phyloP scores from a whole-genome alignment of 441 rosid genomes.

The Pelargonium fulgidum region DNA sequence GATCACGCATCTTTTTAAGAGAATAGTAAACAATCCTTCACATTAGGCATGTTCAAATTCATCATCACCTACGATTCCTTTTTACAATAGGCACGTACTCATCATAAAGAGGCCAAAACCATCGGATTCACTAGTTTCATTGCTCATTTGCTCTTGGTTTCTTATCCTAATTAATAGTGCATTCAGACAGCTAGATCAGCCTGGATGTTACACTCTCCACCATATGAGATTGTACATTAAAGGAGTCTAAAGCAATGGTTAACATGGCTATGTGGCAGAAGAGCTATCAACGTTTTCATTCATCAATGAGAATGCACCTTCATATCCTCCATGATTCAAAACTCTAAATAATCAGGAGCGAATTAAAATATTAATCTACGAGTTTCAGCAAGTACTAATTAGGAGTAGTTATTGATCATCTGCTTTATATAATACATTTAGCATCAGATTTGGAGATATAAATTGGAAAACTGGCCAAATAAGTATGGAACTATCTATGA shows the following conservation, averaged over 20 bases:
- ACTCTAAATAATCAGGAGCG: not conserved
- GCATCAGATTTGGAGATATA: not conserved
- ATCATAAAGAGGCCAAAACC: too few species aligned
- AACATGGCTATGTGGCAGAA: not conserved
- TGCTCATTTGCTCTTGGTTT: too few species aligned
- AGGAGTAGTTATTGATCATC: not conserved
- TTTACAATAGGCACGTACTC: too few species aligned
- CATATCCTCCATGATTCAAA: not conserved
- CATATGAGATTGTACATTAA: not conserved
- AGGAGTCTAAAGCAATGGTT: not conserved
- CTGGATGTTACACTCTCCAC: not conserved
- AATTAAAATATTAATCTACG: not conserved
- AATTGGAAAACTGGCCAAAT: constrained; percentile 3
- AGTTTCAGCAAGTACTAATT: not conserved
- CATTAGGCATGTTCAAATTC: too few species aligned
- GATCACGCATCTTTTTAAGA: too few species aligned
- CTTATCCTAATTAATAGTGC: too few species aligned
- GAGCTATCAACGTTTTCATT: not conserved
- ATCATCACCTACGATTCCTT: too few species aligned
- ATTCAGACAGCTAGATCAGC: not conserved
- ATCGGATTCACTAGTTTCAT: too few species aligned
- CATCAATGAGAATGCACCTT: not conserved
- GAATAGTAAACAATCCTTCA: too few species aligned
- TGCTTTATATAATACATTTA: not conserved
- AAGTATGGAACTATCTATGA: not conserved